Conservation (phyloP, 108 stramenopile genomes). For the Cyclotella baltica region DNA sequence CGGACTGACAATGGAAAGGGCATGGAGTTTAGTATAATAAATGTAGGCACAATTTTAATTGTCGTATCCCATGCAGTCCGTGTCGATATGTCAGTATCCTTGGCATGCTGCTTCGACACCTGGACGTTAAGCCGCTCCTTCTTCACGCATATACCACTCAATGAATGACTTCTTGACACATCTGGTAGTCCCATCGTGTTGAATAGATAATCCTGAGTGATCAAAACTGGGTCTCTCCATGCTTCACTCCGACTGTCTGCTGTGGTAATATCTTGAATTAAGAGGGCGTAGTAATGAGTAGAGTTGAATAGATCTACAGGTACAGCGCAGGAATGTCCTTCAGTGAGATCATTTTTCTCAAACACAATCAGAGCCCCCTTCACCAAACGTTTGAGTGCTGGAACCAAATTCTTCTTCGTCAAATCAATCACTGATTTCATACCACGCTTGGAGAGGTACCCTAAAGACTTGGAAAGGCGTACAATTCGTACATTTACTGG, state of each 20-base stretch:
- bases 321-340: conserved; percentile 25
- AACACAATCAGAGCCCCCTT: conserved; percentile 45
- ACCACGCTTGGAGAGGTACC: conserved; percentile 37
- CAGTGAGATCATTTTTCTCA: conserved; percentile 24
- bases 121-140: conserved; percentile 41
- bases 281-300: conserved; percentile 43
- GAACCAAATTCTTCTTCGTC: conserved; percentile 36
- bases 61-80: conserved; percentile 54
- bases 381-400: conserved; percentile 29
- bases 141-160: conserved; percentile 42
- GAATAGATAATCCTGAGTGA: conserved; percentile 51
- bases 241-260: neutral
- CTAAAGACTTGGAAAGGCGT: conserved; percentile 23
- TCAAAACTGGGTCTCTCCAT: conserved; percentile 48
- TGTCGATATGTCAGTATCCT: conserved; percentile 8
- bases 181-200: conserved; percentile 40
- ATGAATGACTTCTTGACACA: conserved; percentile 39
- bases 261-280: conserved; percentile 49
- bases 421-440: conserved; percentile 36
- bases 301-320: conserved; percentile 41
- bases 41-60: conserved; percentile 40
- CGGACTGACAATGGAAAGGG: conserved; percentile 41
- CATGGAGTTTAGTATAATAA: conserved; percentile 43
- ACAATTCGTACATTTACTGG: conserved; percentile 49
- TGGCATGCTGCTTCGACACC: conserved; percentile 6